Conservation (phyloP, 176 grass and related monocot genomes). For the Triticum urartu region DNA sequence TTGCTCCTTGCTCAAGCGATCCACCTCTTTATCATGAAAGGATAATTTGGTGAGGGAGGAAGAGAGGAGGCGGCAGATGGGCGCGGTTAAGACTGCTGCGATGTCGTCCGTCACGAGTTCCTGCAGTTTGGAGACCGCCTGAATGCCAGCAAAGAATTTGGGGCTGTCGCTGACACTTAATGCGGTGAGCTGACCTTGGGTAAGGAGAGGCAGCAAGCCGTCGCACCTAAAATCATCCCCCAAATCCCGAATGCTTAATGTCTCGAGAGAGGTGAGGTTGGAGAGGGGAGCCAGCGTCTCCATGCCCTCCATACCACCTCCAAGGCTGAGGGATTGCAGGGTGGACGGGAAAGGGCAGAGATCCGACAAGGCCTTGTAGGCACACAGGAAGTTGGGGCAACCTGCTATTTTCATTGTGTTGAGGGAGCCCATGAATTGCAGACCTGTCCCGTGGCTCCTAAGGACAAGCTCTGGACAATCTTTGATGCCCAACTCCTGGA, state of each 20-base stretch:
- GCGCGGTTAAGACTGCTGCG: neutral
- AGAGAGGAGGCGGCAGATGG: conserved; percentile 1
- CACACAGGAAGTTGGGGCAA: neutral
- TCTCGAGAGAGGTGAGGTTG: neutral
- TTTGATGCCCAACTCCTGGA: fast-evolving
- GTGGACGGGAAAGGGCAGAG: neutral
- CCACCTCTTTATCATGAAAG: fast-evolving
- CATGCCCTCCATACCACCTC: neutral
- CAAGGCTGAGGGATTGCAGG: fast-evolving
- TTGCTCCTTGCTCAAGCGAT: neutral
- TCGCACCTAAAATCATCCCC: neutral
- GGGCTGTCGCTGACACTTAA: neutral
- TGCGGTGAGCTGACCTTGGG: neutral
- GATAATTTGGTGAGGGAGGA: neutral
- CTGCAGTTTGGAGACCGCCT: neutral
- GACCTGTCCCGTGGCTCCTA: neutral
- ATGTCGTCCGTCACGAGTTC: fast-evolving
- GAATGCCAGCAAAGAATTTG: neutral
- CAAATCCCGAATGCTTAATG: fast-evolving
- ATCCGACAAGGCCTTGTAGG: neutral
- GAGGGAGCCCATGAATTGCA: neutral
- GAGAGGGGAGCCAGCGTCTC: neutral
- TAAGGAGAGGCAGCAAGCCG: neutral
- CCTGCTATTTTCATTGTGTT: fast-evolving
- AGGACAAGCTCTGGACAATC: neutral